phyloP scores from a whole-genome alignment of 148 eudicot genomes.

The Vaccinium myrtillus region DNA sequence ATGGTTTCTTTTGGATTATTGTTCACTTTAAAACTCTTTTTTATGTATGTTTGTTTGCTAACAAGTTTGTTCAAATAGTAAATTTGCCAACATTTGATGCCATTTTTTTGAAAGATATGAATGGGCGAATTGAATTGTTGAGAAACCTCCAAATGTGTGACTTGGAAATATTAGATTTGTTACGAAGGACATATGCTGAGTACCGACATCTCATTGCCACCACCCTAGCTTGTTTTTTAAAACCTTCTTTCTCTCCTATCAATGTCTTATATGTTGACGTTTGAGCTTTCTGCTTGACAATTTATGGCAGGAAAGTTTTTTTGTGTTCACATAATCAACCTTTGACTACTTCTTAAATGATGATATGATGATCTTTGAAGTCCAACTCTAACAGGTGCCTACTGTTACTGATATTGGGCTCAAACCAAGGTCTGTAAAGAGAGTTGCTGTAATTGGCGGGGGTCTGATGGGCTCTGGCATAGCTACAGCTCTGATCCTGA shows the following conservation, averaged over 20 bases:
- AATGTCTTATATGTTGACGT: background rate
- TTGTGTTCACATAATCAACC: background rate
- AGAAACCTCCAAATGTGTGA: background rate
- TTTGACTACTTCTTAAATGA: background rate
- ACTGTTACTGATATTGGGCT: conserved; percentile 84
- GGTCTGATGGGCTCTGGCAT: conserved; percentile 99
- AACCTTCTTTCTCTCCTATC: background rate
- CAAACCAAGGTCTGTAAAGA: conserved; percentile 68
- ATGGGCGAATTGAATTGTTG: background rate
- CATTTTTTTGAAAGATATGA: too few species aligned
- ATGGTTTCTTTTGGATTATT: background rate
- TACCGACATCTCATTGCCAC: background rate
- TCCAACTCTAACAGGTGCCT: conserved; percentile 58
- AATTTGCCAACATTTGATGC: background rate
- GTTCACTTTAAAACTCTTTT: conserved; percentile 4
- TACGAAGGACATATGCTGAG: background rate
- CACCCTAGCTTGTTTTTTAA: background rate
- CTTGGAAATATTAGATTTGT: background rate
- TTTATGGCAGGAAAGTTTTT: background rate
- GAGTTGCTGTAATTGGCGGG: conserved; percentile 94
- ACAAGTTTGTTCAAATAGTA: background rate
- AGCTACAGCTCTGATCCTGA: conserved; percentile 79
- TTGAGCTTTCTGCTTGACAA: conserved; percentile 4
- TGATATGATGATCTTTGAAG: background rate
- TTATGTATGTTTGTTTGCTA: background rate